Conservation (phyloP, 2,329 filamentous ascomycete species). For the Fusarium sp. region DNA sequence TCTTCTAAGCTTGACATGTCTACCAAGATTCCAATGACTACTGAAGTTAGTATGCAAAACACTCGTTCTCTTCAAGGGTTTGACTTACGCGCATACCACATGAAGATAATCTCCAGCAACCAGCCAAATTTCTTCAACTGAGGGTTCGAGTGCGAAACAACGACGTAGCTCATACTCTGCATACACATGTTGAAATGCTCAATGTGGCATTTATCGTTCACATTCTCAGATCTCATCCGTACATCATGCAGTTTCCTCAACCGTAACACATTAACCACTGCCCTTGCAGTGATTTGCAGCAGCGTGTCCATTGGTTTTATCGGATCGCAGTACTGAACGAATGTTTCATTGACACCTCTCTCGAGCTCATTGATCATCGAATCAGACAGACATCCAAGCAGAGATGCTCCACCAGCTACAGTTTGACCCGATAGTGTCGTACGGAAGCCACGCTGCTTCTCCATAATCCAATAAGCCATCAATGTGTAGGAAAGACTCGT, state of each 20-base stretch:
- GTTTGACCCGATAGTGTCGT: neutral
- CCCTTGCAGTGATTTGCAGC: slow-evolving; percentile 11
- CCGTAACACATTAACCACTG: slow-evolving; percentile 15
- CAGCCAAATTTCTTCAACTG: slow-evolving; percentile 7
- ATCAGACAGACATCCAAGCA: neutral
- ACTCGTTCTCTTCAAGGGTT: accelerated
- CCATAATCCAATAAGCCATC: neutral
- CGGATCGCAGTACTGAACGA: slow-evolving; percentile 30
- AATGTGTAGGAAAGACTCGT: slow-evolving; percentile 11
- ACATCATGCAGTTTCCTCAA: slow-evolving; percentile 16
- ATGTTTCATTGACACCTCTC: slow-evolving; percentile 12
- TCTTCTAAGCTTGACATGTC: slow-evolving; percentile 22
- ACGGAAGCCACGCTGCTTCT: slow-evolving; percentile 7
- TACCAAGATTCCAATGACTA: slow-evolving; percentile 26
- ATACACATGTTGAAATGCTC: slow-evolving; percentile 30
- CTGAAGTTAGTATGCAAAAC: neutral
- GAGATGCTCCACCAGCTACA: neutral
- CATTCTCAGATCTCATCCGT: neutral
- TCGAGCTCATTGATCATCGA: slow-evolving; percentile 6
- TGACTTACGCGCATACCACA: slow-evolving; percentile 27
- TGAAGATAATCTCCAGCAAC: slow-evolving; percentile 6
- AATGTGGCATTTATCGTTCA: slow-evolving; percentile 8
- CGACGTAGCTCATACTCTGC: slow-evolving; percentile 17
- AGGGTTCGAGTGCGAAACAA: slow-evolving; percentile 5
- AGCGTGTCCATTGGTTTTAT: slow-evolving; percentile 5